Base-by-base conservation (phyloP, 2,329 filamentous ascomycete species). In the Botrytis hyacinthi region DNA sequence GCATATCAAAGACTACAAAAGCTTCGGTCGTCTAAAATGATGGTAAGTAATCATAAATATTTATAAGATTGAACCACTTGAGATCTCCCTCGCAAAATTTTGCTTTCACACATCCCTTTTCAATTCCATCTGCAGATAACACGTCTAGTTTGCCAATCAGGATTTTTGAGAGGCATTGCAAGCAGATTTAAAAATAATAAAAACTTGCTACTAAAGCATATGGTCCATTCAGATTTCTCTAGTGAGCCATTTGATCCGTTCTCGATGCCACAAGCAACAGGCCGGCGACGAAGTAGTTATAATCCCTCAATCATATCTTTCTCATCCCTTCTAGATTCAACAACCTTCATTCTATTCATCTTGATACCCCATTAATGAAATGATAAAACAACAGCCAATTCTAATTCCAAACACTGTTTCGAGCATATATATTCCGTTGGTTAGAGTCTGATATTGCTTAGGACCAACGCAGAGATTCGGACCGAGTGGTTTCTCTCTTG, bases 1-100 rank as follows among this genome's bases (percentile, higher is more conserved):
- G 29, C 18, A 57, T 32, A 32, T 57, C 22, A n/a, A 40, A 42
- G 48, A 57, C 35, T 18, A 1, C n/a, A 10, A 40, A 69, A 1
- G 10, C 26, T 68, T 57, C 18, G n/a, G 54, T 57, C 35, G 12
- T 6, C 35, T 20, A 7, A 18, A 57, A 10, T 57, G 14, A 57
- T 69, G 48, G 66, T 42, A 29, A 69, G 48, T 57, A 57, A 57
- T 20, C n/a, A 57, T 69, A 32, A 68, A 69, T 57, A 42, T 57
- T 57, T 29, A 57, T 42, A 67, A 16, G 35, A 57, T 42, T 40
- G 42, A 42, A 57, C 9, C 37, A 57, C n/a, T 42, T 32, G 9
- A 57, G 9, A 57, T 69, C 18, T 32, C 12, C n/a, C 48, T 20
- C 37, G 37, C 18, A 57, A 22, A 5, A 22, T 8, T 32, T 42